Evolutionary conservation across 2,329 filamentous ascomycete genomes (phyloP).

Genomic region (Sporothrix brunneoviolacea): DNA sequence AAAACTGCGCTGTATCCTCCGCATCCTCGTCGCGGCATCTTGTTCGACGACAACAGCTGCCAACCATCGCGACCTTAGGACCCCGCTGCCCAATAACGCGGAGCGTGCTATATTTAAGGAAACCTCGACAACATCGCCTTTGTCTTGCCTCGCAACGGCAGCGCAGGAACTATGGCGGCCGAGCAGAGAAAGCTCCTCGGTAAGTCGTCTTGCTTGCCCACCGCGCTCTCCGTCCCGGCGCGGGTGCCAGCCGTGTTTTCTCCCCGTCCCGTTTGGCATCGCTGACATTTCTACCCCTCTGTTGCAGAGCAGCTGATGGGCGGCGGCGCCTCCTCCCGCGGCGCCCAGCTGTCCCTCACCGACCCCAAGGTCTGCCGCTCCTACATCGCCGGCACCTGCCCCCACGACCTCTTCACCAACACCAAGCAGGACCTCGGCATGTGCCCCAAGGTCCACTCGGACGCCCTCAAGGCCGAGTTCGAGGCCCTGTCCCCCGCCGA

Average conservation of each 20-base stretch:
- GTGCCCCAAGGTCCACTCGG: conserved; percentile 82
- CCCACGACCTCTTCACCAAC: conserved; percentile 98
- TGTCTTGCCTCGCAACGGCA: not conserved
- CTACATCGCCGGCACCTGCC: conserved; percentile 87
- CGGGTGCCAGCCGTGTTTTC: not conserved
- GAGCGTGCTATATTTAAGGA: too few relatives aligned
- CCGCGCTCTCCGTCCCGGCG: not conserved
- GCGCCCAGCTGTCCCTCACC: conserved; percentile 76
- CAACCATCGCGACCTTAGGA: too few relatives aligned
- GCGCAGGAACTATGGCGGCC: conserved; percentile 67
- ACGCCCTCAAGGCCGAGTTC: conserved; percentile 84
- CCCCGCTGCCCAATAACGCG: too few relatives aligned
- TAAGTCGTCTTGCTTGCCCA: conserved; percentile 28
- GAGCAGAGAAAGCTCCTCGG: conserved; percentile 95
- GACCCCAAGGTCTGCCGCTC: conserved; percentile 94
- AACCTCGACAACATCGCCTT: too few relatives aligned
- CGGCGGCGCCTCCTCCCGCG: conserved; percentile 63
- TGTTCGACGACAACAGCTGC: too few relatives aligned
- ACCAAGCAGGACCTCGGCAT: conserved; percentile 94
- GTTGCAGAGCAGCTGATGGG: conserved; percentile 88
- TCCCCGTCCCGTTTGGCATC: not conserved
- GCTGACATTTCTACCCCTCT: conserved; percentile 6
- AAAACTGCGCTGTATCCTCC: too few relatives aligned
- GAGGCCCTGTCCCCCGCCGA: conserved; percentile 64
- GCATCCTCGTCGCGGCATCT: too few relatives aligned